Evolutionary conservation across 2,329 filamentous ascomycete genomes (phyloP).

Genomic region (Coccinonectria pachysandricola): DNA sequence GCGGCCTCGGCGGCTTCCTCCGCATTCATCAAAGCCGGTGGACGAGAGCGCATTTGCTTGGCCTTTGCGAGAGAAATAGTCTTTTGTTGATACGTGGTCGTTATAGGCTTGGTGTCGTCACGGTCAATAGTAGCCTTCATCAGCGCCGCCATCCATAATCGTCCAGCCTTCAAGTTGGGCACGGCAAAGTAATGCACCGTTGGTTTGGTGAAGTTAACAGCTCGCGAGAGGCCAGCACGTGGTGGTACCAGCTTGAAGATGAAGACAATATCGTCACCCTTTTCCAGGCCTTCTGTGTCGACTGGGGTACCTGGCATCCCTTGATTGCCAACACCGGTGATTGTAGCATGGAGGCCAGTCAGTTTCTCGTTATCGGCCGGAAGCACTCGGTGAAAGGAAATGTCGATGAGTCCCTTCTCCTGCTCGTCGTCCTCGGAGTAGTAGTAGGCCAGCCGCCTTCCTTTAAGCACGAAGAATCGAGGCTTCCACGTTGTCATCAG

Average conservation of each 20-base stretch:
- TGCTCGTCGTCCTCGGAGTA: constrained; percentile 88
- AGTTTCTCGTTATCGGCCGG: constrained; percentile 86
- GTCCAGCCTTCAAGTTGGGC: constrained; percentile 76
- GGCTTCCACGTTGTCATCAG: constrained; percentile 98
- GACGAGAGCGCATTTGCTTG: constrained; percentile 75
- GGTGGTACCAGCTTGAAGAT: constrained; percentile 98
- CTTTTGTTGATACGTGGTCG: constrained; percentile 92
- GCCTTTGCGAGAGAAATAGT: constrained; percentile 90
- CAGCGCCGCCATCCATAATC: constrained; percentile 94
- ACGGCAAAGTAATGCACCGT: constrained; percentile 97
- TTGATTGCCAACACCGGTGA: constrained; percentile 61
- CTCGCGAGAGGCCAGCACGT: constrained; percentile 73
- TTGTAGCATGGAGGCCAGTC: constrained; percentile 79
- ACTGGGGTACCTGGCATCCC: constrained; percentile 43
- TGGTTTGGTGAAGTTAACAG: constrained; percentile 95
- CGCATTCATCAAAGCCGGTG: constrained; percentile 74
- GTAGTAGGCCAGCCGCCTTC: constrained; percentile 86
- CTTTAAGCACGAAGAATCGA: constrained; percentile 87
- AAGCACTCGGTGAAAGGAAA: constrained; percentile 93
- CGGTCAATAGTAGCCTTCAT: constrained; percentile 99
- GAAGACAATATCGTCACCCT: constrained; percentile 66
- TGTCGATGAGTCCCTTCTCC: constrained; percentile 94
- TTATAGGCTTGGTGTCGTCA: constrained; percentile 68
- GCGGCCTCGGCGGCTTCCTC: constrained; percentile 31
- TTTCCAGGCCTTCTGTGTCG: constrained; percentile 24